Percentiles rank a stretch among this genome's conserved stretches.
These are phyloP conservation scores for Neltuma alba DNA, from an alignment of 306 rosid genomes.

Conservation along the genomic window DNA sequence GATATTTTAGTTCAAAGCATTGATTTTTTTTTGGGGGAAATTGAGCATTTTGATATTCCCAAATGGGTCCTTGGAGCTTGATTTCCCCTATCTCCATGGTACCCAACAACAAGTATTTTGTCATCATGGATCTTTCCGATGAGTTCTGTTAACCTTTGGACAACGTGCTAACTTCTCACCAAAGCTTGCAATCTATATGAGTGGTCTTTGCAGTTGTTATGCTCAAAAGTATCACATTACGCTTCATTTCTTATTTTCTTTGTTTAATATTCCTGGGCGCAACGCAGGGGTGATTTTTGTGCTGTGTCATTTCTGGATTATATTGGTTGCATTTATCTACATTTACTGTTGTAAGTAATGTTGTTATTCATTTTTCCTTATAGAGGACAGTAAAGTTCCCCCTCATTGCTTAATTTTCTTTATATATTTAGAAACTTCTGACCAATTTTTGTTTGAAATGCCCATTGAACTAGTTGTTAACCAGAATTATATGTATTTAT, in stretches of 20 bases:
- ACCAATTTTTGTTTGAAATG: background rate
- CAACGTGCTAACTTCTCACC: background rate
- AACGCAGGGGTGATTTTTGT: background rate
- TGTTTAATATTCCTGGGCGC: background rate
- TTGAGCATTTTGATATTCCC: slow-evolving; percentile 1
- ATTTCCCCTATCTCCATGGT: background rate
- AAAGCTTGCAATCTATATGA: background rate
- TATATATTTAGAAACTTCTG: background rate
- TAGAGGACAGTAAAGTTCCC: background rate
- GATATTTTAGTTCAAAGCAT: background rate
- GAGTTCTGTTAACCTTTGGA: background rate
- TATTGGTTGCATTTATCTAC: background rate
- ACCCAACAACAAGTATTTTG: background rate
- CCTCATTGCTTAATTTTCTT: background rate
- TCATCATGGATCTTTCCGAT: background rate
- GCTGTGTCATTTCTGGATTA: background rate
- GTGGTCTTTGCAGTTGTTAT: background rate
- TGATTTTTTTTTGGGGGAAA: background rate
- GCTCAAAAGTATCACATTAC: background rate
- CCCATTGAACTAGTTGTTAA: background rate
- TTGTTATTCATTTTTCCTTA: background rate
- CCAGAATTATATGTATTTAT: background rate
- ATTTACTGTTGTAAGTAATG: background rate
- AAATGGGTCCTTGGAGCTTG: background rate
- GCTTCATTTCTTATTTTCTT: background rate